Evolutionary conservation across 1,284 basidiomycete genomes (phyloP).

Genomic region (Malassezia vespertilionis): DNA sequence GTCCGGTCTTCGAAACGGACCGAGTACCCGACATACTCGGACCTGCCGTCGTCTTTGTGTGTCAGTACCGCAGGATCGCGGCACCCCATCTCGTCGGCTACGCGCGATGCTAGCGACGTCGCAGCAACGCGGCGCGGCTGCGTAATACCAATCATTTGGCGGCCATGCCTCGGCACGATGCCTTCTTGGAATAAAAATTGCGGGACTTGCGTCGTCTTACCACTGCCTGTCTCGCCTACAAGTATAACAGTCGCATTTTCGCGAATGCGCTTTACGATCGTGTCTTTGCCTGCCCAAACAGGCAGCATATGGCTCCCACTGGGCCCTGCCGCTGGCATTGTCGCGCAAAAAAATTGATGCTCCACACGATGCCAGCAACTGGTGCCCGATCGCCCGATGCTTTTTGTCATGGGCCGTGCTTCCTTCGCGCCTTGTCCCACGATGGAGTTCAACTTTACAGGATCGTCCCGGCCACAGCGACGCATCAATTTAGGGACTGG

Average conservation of each 20-base stretch:
- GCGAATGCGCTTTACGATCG: constrained; percentile 37
- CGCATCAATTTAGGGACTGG: constrained; percentile 14
- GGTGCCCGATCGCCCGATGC: constrained; percentile 1
- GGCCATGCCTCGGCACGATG: constrained; percentile 13
- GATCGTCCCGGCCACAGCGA: constrained; percentile 11
- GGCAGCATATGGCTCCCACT: constrained; percentile 19
- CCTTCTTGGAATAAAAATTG: constrained; percentile 62
- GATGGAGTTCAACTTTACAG: constrained; percentile 20
- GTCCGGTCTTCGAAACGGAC: constrained; percentile 87
- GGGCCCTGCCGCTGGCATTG: not conserved
- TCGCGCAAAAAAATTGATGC: not conserved
- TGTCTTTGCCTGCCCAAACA: constrained; percentile 31
- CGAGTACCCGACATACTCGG: constrained; percentile 69
- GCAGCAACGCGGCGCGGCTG: constrained; percentile 90
- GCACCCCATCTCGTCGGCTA: constrained; percentile 69
- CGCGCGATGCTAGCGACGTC: constrained; percentile 77
- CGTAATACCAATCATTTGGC: constrained; percentile 52
- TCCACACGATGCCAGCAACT: not conserved
- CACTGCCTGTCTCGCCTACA: constrained; percentile 90
- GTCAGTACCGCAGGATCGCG: constrained; percentile 23
- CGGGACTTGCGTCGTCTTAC: constrained; percentile 67
- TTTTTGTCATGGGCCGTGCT: constrained; percentile 8
- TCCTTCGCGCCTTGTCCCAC: constrained; percentile 1
- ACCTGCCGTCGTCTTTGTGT: constrained; percentile 1
- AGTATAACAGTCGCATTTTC: constrained; percentile 79